These are phyloP conservation scores for Thecaphora thlaspeos DNA, from an alignment of 1,284 basidiomycete species.

Conservation along the genomic window DNA sequence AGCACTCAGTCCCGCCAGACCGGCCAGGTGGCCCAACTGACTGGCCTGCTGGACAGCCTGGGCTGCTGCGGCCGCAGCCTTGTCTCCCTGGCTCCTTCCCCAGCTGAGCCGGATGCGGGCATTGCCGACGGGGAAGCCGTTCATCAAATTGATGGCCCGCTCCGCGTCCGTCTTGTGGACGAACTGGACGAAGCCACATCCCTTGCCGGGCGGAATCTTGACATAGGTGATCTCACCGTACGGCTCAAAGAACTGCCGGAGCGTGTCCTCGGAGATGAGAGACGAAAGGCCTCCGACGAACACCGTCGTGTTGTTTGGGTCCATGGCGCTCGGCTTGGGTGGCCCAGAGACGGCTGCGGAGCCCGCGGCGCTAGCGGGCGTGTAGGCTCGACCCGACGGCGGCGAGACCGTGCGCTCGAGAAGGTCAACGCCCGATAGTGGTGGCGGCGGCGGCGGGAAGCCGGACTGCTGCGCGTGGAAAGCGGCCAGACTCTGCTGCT, in stretches of 20 bases:
- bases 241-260: slow-evolving; percentile 53
- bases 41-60: slow-evolving; percentile 40
- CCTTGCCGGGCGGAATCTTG: slow-evolving; percentile 91
- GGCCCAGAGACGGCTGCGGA: neutral
- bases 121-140: slow-evolving; percentile 87
- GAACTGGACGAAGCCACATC: slow-evolving; percentile 93
- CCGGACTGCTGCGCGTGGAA: neutral
- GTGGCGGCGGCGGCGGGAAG: too few relatives aligned
- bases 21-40: slow-evolving; percentile 43
- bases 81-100: slow-evolving; percentile 66
- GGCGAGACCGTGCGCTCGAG: neutral
- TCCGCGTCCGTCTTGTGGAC: slow-evolving; percentile 87
- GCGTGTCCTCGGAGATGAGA: slow-evolving; percentile 51
- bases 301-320: slow-evolving; percentile 56
- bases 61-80: slow-evolving; percentile 54
- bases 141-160: slow-evolving; percentile 89
- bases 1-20: slow-evolving; percentile 40
- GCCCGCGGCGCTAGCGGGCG: neutral
- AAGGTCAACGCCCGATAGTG: too few relatives aligned
- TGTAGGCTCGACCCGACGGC: neutral
- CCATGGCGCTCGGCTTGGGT: slow-evolving; percentile 32
- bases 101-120: slow-evolving; percentile 80
- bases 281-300: slow-evolving; percentile 55
- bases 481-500: slow-evolving; percentile 5
- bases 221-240: slow-evolving; percentile 62